A percentile compares a stretch with the other conserved stretches of the same genome.
Evolutionary conservation across 2,329 filamentous ascomycete species (phyloP).

Genomic region (Ascochyta koolunga): DNA sequence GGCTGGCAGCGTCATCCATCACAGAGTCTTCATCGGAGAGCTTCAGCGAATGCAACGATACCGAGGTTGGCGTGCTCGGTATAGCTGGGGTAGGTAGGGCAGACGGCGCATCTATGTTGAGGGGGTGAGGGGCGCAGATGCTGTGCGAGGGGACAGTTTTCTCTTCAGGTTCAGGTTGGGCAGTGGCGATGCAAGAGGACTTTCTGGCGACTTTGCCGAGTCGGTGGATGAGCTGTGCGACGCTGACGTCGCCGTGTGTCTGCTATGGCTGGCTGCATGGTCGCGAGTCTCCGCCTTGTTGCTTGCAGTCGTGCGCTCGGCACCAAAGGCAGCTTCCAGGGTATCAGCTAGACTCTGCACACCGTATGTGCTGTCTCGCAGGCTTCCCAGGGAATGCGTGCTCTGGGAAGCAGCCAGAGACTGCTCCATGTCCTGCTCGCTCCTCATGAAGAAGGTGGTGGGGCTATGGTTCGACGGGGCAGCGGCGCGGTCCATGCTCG

Average conservation of each 20-base stretch:
- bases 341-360: constrained; percentile 64
- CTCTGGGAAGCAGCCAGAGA: constrained; percentile 37
- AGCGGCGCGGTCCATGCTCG: constrained; percentile 43
- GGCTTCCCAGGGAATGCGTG: constrained; percentile 19
- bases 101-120: constrained; percentile 41
- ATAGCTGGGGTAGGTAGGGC: constrained; percentile 57
- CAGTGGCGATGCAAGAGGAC: constrained; percentile 24
- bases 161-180: constrained; percentile 31
- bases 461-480: constrained; percentile 49
- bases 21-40: constrained; percentile 64
- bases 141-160: constrained; percentile 29
- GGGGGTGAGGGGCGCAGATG: constrained; percentile 34
- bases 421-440: constrained; percentile 57
- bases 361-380: constrained; percentile 58
- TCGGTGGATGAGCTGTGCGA: constrained; percentile 31
- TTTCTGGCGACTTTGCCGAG: constrained; percentile 27
- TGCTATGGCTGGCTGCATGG: constrained; percentile 38
- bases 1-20: constrained; percentile 61
- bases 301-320: constrained; percentile 29
- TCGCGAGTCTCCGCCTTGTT: constrained; percentile 33
- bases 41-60: constrained; percentile 63
- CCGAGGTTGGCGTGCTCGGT: constrained; percentile 65
- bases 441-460: constrained; percentile 66
- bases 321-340: constrained; percentile 51
- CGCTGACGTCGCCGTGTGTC: constrained; percentile 20